A percentile compares a stretch with the other conserved stretches of the same genome.
Evolutionary conservation across 495 filamentous ascomycete species (phyloP).

Genomic region (Neurospora sp.): DNA sequence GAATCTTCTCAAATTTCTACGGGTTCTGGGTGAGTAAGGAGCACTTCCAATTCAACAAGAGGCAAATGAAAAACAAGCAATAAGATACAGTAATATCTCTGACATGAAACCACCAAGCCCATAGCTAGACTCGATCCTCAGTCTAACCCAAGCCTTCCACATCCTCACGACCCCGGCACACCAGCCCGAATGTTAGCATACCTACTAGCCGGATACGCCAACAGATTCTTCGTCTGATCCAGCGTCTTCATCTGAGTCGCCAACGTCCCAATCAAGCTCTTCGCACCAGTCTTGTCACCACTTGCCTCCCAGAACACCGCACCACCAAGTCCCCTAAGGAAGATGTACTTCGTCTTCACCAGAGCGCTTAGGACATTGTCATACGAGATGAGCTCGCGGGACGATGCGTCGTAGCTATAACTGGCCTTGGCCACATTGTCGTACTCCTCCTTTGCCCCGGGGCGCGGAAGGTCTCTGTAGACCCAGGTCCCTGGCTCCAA

Average conservation of each 20-base stretch:
- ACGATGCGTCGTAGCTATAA: constrained; percentile 56
- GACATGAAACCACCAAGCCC: background rate
- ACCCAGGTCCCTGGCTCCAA: constrained; percentile 77
- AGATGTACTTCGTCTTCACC: constrained; percentile 58
- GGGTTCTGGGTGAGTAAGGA: background rate
- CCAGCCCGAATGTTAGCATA: constrained; percentile 58
- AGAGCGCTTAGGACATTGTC: constrained; percentile 53
- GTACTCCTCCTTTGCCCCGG: constrained; percentile 35
- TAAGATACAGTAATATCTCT: background rate
- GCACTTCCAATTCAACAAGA: background rate
- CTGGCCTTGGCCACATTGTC: constrained; percentile 49
- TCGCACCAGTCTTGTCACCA: constrained; percentile 52
- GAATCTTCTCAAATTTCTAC: background rate
- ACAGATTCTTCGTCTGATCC: constrained; percentile 51
- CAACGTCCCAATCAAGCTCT: constrained; percentile 55
- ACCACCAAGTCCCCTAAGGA: constrained; percentile 55
- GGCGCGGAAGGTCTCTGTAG: constrained; percentile 51
- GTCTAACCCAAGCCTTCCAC: background rate
- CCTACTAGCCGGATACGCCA: constrained; percentile 57
- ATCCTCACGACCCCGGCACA: constrained; percentile 16
- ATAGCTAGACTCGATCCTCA: background rate
- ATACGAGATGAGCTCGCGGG: constrained; percentile 61
- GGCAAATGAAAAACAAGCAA: background rate
- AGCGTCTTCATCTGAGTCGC: constrained; percentile 41
- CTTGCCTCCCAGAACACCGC: constrained; percentile 89